Evolutionary conservation across 495 filamentous ascomycete species (phyloP).

Genomic region (Parathielavia hyrcaniae): DNA sequence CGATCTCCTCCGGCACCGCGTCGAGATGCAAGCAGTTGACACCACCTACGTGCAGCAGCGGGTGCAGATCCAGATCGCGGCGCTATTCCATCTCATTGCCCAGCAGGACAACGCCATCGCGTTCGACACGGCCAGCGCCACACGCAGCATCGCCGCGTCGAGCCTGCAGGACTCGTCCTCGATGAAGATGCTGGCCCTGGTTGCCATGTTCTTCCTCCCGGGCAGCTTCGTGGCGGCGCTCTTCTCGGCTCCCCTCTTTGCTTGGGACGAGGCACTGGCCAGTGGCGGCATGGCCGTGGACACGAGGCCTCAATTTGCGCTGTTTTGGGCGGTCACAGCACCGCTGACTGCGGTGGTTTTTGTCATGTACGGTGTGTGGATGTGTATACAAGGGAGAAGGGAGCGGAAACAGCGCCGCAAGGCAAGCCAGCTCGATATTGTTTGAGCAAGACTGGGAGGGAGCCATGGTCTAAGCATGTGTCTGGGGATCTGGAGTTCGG

Average conservation of each 20-base stretch:
- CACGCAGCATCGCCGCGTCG: constrained; percentile 36
- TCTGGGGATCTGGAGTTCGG: background rate
- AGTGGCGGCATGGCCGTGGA: constrained; percentile 12
- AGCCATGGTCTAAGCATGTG: no score
- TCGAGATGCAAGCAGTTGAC: constrained; percentile 29
- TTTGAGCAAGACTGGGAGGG: background rate
- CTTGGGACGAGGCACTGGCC: constrained; percentile 19
- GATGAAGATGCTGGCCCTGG: constrained; percentile 49
- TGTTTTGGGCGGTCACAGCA: constrained; percentile 30
- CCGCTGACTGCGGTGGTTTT: constrained; percentile 27
- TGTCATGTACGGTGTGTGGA: constrained; percentile 27
- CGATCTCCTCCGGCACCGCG: constrained; percentile 19
- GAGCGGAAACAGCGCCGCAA: constrained; percentile 12
- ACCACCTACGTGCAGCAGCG: constrained; percentile 28
- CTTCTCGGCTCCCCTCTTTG: constrained; percentile 28
- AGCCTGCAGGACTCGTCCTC: constrained; percentile 43
- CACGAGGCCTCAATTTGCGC: constrained; percentile 25
- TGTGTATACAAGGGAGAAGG: constrained; percentile 21
- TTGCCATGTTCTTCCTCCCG: constrained; percentile 51
- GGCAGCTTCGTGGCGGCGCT: constrained; percentile 45
- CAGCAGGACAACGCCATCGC: constrained; percentile 33
- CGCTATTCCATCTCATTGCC: constrained; percentile 30
- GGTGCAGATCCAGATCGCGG: constrained; percentile 31
- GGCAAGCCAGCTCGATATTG: background rate
- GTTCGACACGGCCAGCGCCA: constrained; percentile 27